Evolutionary conservation across 345 rosid genomes (phyloP).

Genomic region (Gynandropsis gynandra): DNA sequence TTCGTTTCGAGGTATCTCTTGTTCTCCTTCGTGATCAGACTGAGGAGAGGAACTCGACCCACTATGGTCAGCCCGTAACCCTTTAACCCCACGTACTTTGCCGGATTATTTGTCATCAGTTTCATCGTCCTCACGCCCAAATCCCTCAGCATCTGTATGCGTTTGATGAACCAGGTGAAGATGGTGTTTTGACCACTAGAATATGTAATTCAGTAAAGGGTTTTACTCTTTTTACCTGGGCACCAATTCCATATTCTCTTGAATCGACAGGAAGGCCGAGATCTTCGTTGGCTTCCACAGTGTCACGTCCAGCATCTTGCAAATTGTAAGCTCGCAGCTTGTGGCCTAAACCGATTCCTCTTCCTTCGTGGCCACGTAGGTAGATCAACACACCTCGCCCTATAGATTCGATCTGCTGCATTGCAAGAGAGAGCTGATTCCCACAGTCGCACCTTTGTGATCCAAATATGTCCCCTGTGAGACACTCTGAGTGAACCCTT

Average conservation of each 20-base stretch:
- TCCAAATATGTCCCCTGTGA: conserved; percentile 79
- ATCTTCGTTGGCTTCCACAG: conserved; percentile 88
- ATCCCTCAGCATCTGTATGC: conserved; percentile 56
- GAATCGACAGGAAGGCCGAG: conserved; percentile 85
- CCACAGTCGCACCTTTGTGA: conserved; percentile 81
- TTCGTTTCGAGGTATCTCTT: conserved; percentile 73
- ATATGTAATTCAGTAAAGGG: too few species aligned
- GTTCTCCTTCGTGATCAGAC: conserved; percentile 62
- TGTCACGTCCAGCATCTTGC: conserved; percentile 81
- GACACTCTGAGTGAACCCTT: conserved; percentile 74
- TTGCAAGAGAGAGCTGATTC: conserved; percentile 64
- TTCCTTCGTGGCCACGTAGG: conserved; percentile 85
- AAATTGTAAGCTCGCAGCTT: conserved; percentile 84
- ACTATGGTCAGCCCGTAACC: conserved; percentile 66
- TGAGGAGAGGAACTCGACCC: conserved; percentile 63
- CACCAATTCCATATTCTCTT: conserved; percentile 92
- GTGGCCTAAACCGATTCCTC: conserved; percentile 90
- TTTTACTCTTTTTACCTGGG: conserved; percentile 88
- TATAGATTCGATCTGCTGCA: conserved; percentile 71
- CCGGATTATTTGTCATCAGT: conserved; percentile 88
- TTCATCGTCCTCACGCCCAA: conserved; percentile 81
- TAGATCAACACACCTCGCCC: conserved; percentile 75
- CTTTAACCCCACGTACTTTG: conserved; percentile 68
- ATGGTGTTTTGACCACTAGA: too few species aligned
- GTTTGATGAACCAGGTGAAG: not conserved